phyloP scores from a whole-genome alignment of 768 basidiomycete species.

The Tylopilus sp. region DNA sequence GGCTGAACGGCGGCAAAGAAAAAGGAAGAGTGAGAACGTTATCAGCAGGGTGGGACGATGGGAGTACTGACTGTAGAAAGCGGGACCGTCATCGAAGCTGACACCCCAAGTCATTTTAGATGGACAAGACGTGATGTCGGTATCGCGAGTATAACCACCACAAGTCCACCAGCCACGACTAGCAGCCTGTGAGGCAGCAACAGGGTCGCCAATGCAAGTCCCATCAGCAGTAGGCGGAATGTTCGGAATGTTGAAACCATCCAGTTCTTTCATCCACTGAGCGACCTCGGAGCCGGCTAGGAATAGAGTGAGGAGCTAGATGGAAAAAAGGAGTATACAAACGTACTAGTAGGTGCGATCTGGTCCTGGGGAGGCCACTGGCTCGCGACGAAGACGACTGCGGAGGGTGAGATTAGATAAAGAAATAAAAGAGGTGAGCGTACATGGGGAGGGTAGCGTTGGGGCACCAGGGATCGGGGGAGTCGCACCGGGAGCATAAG shows the following conservation, averaged over 20 bases:
- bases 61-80: slow-evolving; percentile 65
- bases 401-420: neutral
- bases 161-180: slow-evolving; percentile 90
- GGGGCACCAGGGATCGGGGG: slow-evolving; percentile 67
- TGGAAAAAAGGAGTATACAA: neutral
- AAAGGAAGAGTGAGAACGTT: slow-evolving; percentile 4
- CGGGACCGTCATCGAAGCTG: slow-evolving; percentile 87
- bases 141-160: slow-evolving; percentile 58
- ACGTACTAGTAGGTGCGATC: slow-evolving; percentile 55
- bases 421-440: slow-evolving; percentile 9
- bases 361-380: slow-evolving; percentile 65
- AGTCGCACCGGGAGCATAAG: slow-evolving; percentile 56
- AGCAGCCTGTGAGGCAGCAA: slow-evolving; percentile 52
- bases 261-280: slow-evolving; percentile 73
- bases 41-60: neutral
- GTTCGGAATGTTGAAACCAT: slow-evolving; percentile 66
- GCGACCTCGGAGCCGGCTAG: slow-evolving; percentile 47
- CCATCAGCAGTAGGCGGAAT: slow-evolving; percentile 62
- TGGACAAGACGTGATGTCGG: slow-evolving; percentile 67
- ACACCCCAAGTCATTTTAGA: slow-evolving; percentile 75
- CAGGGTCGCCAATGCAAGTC: slow-evolving; percentile 60
- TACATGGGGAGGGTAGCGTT: slow-evolving; percentile 61
- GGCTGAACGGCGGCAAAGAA: slow-evolving; percentile 34
- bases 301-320: neutral
- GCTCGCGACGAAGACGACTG: slow-evolving; percentile 44